A percentile compares a stretch with the other conserved stretches of the same genome.
Evolutionary conservation across 2,329 filamentous ascomycete species (phyloP).

Genomic region (Colletotrichum acutatum): DNA sequence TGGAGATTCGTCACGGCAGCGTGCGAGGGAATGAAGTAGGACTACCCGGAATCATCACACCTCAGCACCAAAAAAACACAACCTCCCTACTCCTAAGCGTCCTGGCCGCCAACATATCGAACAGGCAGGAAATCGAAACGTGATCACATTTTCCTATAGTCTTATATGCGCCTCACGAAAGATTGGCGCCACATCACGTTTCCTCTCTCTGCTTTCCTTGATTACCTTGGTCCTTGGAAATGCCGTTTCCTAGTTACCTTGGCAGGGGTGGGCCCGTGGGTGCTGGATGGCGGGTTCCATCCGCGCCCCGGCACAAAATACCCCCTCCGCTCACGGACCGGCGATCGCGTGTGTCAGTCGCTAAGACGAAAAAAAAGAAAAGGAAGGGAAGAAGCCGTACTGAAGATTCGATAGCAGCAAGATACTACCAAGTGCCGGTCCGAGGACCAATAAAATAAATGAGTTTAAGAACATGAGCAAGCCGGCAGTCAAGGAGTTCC

Average conservation of each 20-base stretch:
- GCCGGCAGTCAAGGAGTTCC: neutral
- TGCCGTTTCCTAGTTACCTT: neutral
- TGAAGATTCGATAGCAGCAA: neutral
- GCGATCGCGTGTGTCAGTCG: constrained; percentile 19
- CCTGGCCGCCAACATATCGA: too few species aligned
- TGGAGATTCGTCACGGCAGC: too few species aligned
- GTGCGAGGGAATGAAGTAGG: too few species aligned
- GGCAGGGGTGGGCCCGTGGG: neutral
- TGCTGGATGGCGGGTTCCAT: neutral
- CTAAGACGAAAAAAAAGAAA: neutral
- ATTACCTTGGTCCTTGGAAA: too few species aligned
- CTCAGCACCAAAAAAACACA: too few species aligned
- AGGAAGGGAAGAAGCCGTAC: neutral
- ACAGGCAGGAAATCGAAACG: too few species aligned
- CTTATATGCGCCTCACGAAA: too few species aligned
- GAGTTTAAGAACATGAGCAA: neutral
- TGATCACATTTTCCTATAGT: too few species aligned
- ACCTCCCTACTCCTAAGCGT: too few species aligned
- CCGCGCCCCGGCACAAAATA: neutral
- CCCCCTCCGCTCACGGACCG: constrained; percentile 14
- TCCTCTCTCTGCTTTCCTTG: too few species aligned
- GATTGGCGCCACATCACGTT: too few species aligned
- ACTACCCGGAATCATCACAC: too few species aligned
- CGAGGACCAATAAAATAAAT: neutral
- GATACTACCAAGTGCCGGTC: neutral